These are phyloP conservation scores for Tolypocladium cylindrosporum DNA, from an alignment of 2,329 filamentous ascomycete species.

Conservation along the genomic window DNA sequence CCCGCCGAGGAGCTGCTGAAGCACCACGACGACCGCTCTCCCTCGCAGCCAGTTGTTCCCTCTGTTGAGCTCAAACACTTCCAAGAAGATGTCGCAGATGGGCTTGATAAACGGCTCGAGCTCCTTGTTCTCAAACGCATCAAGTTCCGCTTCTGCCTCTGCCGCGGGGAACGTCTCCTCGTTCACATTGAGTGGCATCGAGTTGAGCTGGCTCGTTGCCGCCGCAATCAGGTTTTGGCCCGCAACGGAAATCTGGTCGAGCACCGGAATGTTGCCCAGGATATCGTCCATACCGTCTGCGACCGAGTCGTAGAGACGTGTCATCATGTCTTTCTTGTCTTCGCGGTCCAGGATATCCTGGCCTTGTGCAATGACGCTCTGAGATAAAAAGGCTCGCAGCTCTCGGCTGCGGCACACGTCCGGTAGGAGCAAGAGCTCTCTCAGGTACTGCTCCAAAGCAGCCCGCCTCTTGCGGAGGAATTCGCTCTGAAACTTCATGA, in stretches of 20 bases:
- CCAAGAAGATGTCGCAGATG: constrained; percentile 94
- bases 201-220: constrained; percentile 54
- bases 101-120: constrained; percentile 95
- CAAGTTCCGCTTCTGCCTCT: constrained; percentile 88
- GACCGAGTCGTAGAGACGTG: constrained; percentile 90
- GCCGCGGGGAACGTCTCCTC: constrained; percentile 44
- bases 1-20: constrained; percentile 90
- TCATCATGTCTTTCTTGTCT: constrained; percentile 79
- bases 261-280: constrained; percentile 85
- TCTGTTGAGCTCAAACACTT: constrained; percentile 87
- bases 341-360: constrained; percentile 47
- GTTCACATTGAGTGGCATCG: constrained; percentile 39
- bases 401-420: constrained; percentile 93
- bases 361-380: constrained; percentile 63
- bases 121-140: constrained; percentile 84
- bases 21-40: constrained; percentile 86
- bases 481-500: constrained; percentile 94
- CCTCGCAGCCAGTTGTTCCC: constrained; percentile 97
- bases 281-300: constrained; percentile 98
- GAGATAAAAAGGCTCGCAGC: constrained; percentile 83
- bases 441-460: constrained; percentile 77
- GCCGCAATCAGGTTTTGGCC: constrained; percentile 85
- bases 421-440: constrained; percentile 72
- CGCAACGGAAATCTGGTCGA: constrained; percentile 87
- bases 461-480: constrained; percentile 82